phyloP scores from a whole-genome alignment of 176 grass and related monocot species.

The Panicum miliaceum region DNA sequence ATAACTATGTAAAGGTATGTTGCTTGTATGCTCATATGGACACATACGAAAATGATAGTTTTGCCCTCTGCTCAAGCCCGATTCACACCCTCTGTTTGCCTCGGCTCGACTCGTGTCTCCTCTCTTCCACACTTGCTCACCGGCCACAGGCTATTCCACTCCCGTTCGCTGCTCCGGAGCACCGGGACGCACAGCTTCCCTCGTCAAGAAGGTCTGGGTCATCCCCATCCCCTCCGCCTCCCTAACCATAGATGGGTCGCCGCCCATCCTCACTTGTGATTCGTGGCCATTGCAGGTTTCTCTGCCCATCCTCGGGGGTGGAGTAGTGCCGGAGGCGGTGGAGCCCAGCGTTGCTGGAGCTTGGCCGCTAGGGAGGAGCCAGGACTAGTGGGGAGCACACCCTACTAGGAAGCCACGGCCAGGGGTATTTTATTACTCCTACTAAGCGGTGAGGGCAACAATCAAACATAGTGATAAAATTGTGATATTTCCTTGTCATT shows the following conservation, averaged over 20 bases:
- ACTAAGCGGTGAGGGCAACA: not conserved
- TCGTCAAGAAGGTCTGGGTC: slow-evolving; percentile 1
- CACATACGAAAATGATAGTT: not conserved
- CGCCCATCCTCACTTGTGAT: not conserved
- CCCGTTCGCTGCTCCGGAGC: not conserved
- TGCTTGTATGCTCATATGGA: not conserved
- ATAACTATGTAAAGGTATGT: not conserved
- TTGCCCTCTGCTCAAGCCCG: not conserved
- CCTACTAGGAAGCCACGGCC: not conserved
- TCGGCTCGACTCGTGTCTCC: not conserved
- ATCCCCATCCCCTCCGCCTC: not conserved
- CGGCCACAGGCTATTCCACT: not conserved
- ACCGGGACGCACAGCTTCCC: not conserved
- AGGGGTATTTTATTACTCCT: not conserved
- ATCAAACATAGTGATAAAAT: not conserved
- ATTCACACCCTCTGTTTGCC: not conserved
- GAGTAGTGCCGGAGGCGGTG: not conserved
- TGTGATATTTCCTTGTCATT: not conserved
- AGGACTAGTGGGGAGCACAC: not conserved
- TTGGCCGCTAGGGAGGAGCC: not conserved
- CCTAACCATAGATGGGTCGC: not conserved
- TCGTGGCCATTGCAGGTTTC: not conserved
- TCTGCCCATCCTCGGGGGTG: not conserved
- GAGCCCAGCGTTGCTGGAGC: not conserved
- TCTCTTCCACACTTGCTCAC: not conserved